phyloP scores from a whole-genome alignment of 2,329 filamentous ascomycete species.

The Phyllosticta citribraziliensis region DNA sequence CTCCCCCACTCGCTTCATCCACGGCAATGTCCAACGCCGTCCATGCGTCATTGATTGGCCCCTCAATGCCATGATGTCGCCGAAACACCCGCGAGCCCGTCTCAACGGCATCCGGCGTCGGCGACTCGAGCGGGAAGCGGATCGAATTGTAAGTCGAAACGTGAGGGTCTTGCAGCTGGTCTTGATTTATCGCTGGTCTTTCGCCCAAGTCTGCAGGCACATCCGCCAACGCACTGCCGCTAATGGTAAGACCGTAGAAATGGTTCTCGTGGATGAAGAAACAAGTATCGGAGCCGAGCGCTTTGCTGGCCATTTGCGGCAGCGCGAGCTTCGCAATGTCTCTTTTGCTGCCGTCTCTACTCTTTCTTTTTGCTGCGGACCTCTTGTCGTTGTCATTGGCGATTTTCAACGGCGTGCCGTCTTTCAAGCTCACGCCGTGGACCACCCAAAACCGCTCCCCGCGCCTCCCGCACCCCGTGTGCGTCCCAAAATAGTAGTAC shows the following conservation, averaged over 20 bases:
- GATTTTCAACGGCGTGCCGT: too few species aligned
- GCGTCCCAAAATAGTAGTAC: conserved; percentile 58
- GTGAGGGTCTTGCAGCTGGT: conserved; percentile 3
- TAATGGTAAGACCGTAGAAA: conserved; percentile 14
- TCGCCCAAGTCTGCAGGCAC: too few species aligned
- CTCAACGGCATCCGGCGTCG: conserved; percentile 32
- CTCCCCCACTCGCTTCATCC: conserved; percentile 48
- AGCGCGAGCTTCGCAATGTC: not conserved
- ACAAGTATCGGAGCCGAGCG: not conserved
- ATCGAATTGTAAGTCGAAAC: conserved; percentile 52
- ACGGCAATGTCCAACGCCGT: conserved; percentile 53
- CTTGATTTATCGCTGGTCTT: not conserved
- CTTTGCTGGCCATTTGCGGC: not conserved
- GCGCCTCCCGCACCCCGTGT: conserved; percentile 44
- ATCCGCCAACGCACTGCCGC: not conserved
- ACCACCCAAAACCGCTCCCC: conserved; percentile 50
- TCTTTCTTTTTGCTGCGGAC: too few species aligned
- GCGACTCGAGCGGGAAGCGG: conserved; percentile 47
- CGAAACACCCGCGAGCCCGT: conserved; percentile 49
- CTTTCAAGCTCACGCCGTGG: not conserved
- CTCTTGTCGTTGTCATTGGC: too few species aligned
- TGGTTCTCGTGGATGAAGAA: not conserved
- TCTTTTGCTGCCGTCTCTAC: not conserved
- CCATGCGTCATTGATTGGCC: conserved; percentile 66
- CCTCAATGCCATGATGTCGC: conserved; percentile 53